phyloP scores from a whole-genome alignment of 805 yeast species.

The Danielia oregonensis region DNA sequence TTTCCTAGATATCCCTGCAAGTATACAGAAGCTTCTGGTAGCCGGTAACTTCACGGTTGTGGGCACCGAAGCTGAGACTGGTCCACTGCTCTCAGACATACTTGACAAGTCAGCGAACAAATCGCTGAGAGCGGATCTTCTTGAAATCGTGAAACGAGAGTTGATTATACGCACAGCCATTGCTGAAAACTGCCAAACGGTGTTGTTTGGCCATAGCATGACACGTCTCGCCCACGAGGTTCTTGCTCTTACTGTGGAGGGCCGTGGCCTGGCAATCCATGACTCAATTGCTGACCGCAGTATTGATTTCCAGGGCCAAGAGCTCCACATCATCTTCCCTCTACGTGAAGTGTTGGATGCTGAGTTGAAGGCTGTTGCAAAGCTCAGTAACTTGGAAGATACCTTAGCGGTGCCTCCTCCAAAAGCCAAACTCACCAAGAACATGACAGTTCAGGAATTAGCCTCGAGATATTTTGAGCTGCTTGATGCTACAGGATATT shows the following conservation, averaged over 20 bases:
- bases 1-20: slow-evolving; percentile 27
- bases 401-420: slow-evolving; percentile 22
- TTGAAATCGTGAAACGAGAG: slow-evolving; percentile 43
- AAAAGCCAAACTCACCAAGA: slow-evolving; percentile 49
- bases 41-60: slow-evolving; percentile 10
- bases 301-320: slow-evolving; percentile 22
- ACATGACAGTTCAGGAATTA: slow-evolving; percentile 79
- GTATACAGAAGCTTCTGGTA: slow-evolving; percentile 12
- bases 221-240: slow-evolving; percentile 77
- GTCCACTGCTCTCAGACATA: slow-evolving; percentile 26
- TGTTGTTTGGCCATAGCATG: slow-evolving; percentile 76
- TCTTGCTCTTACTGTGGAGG: slow-evolving; percentile 77
- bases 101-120: slow-evolving; percentile 43
- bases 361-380: slow-evolving; percentile 59
- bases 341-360: slow-evolving; percentile 68
- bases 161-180: slow-evolving; percentile 46
- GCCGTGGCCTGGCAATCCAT: slow-evolving; percentile 73
- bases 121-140: slow-evolving; percentile 65
- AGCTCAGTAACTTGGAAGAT: slow-evolving; percentile 34
- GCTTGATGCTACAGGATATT: slow-evolving; percentile 70
- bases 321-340: slow-evolving; percentile 58
- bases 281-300: slow-evolving; percentile 44
- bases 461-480: slow-evolving; percentile 66
- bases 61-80: slow-evolving; percentile 14
- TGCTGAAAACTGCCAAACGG: slow-evolving; percentile 45